Evolutionary conservation across 1,139 yeast species (phyloP).

Genomic region (Groenewaldozyma auringiensis): DNA sequence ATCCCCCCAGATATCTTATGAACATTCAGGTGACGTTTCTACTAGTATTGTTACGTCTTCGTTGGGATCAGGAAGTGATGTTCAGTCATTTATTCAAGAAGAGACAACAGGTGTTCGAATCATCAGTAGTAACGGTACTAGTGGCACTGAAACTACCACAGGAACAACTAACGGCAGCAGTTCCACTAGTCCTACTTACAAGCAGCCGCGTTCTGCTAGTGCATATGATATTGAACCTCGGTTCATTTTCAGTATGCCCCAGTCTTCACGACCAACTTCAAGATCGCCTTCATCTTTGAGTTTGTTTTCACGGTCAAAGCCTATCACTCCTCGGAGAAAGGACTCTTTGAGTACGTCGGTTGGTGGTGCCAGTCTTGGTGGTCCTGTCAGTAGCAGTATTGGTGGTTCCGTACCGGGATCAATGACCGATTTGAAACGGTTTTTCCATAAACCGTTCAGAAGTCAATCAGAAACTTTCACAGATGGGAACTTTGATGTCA

Average conservation of each 20-base stretch:
- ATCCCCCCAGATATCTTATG: neutral
- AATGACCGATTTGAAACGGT: slow-evolving; percentile 27
- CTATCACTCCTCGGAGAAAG: slow-evolving; percentile 17
- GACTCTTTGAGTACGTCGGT: slow-evolving; percentile 16
- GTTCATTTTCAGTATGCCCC: slow-evolving; percentile 20
- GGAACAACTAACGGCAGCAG: slow-evolving; percentile 4
- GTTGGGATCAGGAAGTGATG: neutral
- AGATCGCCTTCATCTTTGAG: slow-evolving; percentile 24
- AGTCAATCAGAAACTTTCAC: slow-evolving; percentile 8
- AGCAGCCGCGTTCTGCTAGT: slow-evolving; percentile 1
- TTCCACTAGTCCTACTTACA: slow-evolving; percentile 4
- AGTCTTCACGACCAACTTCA: slow-evolving; percentile 14
- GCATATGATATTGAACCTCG: slow-evolving; percentile 19
- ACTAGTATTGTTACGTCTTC: neutral
- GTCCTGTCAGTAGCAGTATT: slow-evolving; percentile 2
- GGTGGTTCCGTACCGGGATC: slow-evolving; percentile 13
- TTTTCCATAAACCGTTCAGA: slow-evolving; percentile 28
- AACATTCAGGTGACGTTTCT: neutral
- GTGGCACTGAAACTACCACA: neutral
- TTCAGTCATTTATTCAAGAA: neutral
- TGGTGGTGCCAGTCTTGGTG: slow-evolving; percentile 2
- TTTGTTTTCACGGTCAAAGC: slow-evolving; percentile 16
- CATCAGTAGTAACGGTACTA: slow-evolving; percentile 1
- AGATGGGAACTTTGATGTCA: neutral
- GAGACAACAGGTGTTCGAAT: neutral